Percentiles rank a stretch among this genome's conserved stretches.
phyloP scores from a whole-genome alignment of 2,329 filamentous ascomycete species.

The Chaetothyriales sp. region DNA sequence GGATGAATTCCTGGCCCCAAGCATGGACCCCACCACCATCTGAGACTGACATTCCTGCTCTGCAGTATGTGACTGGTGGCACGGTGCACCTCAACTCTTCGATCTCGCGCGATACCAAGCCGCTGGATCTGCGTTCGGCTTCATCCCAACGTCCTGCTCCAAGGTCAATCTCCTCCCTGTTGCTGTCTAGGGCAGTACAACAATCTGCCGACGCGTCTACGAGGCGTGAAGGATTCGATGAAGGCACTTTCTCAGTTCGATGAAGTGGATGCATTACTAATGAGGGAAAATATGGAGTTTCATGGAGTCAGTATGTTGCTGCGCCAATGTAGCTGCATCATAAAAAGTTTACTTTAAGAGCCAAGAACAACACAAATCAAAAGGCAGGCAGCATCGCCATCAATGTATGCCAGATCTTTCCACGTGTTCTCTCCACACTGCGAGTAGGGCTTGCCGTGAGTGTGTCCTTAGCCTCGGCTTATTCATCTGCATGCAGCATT shows the following conservation, averaged over 20 bases:
- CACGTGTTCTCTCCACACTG: too few species aligned
- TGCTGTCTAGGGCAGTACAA: constrained; percentile 1
- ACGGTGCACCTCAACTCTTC: constrained; percentile 14
- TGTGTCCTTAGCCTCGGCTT: too few species aligned
- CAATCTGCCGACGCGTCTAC: neutral
- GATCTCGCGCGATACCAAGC: constrained; percentile 6
- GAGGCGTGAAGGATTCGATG: neutral
- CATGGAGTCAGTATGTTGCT: neutral
- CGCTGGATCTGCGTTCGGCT: constrained; percentile 1
- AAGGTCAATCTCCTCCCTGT: constrained; percentile 13
- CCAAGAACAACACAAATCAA: neutral
- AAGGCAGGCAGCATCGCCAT: neutral
- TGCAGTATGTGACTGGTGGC: constrained; percentile 17
- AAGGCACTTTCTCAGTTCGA: neutral
- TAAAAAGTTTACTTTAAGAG: neutral
- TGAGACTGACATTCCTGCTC: constrained; percentile 2
- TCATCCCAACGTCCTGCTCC: constrained; percentile 13
- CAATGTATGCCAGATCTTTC: neutral
- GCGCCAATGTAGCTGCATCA: neutral
- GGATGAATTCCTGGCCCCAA: neutral
- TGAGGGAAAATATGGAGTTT: neutral
- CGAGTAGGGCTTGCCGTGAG: too few species aligned
- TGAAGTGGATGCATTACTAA: neutral
- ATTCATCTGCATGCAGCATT: too few species aligned
- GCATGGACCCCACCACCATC: neutral